Conservation (phyloP, 2,329 filamentous ascomycete genomes). For the Acephala macrosclerotiorum region DNA sequence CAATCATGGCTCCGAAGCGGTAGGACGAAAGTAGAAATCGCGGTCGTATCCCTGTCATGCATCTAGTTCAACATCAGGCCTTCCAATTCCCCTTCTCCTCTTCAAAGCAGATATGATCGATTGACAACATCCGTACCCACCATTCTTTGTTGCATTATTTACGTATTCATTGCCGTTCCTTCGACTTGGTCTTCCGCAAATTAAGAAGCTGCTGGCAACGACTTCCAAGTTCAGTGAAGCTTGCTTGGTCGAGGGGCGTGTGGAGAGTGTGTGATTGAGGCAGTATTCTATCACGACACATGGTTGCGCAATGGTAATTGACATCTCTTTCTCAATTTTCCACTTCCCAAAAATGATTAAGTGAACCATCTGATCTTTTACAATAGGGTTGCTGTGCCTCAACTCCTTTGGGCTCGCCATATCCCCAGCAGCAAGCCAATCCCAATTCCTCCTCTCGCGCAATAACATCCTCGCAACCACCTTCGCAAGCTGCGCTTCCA, state of each 20-base stretch:
- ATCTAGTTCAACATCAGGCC: not conserved
- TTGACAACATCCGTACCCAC: constrained; percentile 10
- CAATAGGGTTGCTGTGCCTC: constrained; percentile 20
- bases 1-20: not conserved
- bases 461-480: constrained; percentile 50
- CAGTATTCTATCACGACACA: constrained; percentile 2
- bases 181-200: not conserved
- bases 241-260: not conserved
- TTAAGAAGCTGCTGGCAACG: not conserved
- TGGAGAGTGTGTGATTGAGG: not conserved
- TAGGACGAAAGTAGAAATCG: not conserved
- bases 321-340: not conserved
- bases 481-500: constrained; percentile 33
- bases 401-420: constrained; percentile 17
- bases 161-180: not conserved
- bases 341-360: not conserved
- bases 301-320: constrained; percentile 10
- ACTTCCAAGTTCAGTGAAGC: not conserved
- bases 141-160: constrained; percentile 5
- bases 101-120: not conserved
- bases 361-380: not conserved
- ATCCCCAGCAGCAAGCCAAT: constrained; percentile 25
- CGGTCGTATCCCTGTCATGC: constrained; percentile 14
- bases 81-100: constrained; percentile 4
- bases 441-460: constrained; percentile 58